Conservation (phyloP, 176 grass and related monocot genomes). For the Triticum turgidum region DNA sequence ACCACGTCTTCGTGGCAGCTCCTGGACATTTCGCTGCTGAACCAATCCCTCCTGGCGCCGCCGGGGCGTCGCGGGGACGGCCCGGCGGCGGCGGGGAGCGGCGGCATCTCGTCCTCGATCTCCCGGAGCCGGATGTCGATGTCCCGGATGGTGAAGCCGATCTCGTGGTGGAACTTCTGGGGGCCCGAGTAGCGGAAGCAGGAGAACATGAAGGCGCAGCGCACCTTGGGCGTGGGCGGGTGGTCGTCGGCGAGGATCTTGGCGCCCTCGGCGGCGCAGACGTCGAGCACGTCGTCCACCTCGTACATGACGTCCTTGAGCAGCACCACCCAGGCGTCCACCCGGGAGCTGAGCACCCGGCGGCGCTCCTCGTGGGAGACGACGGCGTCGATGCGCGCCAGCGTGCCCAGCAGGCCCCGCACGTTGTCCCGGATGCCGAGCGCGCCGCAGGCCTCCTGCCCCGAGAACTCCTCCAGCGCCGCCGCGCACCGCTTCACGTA, state of each 20-base stretch:
- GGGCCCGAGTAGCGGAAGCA: conserved; percentile 35
- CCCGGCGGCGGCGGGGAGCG: conserved; percentile 30
- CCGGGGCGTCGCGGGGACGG: background rate
- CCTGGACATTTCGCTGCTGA: background rate
- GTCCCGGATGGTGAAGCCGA: conserved; percentile 52
- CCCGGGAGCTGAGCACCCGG: conserved; percentile 15
- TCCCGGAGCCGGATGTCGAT: conserved; percentile 55
- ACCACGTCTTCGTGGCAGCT: background rate
- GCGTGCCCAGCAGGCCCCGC: conserved; percentile 43
- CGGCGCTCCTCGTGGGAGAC: conserved; percentile 38
- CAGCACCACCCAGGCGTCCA: conserved; percentile 48
- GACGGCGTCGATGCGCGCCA: conserved; percentile 41
- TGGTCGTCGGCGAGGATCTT: conserved; percentile 49
- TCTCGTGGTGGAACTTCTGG: conserved; percentile 52
- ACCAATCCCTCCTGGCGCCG: background rate
- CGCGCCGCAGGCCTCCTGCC: conserved; percentile 37
- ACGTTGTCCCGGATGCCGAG: conserved; percentile 59
- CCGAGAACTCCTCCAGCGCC: conserved; percentile 38
- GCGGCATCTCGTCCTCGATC: conserved; percentile 44
- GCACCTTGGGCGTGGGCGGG: conserved; percentile 29
- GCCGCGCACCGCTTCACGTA: conserved; percentile 44
- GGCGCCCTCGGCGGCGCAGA: conserved; percentile 52
- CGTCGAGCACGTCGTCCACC: conserved; percentile 60
- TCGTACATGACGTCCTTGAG: conserved; percentile 78
- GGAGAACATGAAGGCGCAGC: conserved; percentile 44